These are phyloP conservation scores for Uronychia setigera DNA, from an alignment of 73 alveolate genomes.

Conservation along the genomic window DNA sequence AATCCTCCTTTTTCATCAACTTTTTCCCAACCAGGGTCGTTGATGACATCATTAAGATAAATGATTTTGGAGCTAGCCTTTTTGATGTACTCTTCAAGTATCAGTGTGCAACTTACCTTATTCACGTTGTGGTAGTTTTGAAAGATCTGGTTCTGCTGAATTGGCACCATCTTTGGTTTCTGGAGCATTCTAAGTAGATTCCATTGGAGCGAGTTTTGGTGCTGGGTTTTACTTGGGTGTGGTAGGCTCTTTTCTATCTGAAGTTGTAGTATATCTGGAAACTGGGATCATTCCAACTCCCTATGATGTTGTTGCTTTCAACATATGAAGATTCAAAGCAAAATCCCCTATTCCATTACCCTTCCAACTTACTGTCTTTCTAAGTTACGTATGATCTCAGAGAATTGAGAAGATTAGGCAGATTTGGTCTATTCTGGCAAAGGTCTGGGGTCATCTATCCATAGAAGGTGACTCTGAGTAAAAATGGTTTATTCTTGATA, in stretches of 20 bases:
- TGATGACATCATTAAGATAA: background rate
- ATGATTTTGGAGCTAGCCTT: background rate
- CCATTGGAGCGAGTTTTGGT: no score
- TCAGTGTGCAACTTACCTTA: no score
- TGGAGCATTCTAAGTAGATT: no score
- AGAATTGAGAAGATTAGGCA: background rate
- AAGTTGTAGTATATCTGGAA: background rate
- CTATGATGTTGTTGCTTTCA: background rate
- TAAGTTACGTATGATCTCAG: background rate
- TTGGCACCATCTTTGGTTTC: no score
- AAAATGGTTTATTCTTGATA: background rate
- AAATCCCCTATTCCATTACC: background rate
- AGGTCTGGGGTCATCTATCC: background rate
- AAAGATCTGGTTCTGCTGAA: no score
- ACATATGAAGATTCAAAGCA: background rate
- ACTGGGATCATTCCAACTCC: background rate
- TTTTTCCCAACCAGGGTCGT: constrained; percentile 21
- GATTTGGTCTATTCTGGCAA: background rate
- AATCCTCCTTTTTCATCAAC: background rate
- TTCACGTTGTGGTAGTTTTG: no score
- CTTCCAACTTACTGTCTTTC: background rate
- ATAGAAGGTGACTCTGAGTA: background rate
- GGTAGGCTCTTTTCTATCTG: no score
- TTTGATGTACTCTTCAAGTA: no score
- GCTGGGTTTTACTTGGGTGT: no score